A percentile compares a stretch with the other conserved stretches of the same genome.
Conservation (phyloP, 176 grass and related monocot genomes). For the Ampelocalamus luodianensis region DNA sequence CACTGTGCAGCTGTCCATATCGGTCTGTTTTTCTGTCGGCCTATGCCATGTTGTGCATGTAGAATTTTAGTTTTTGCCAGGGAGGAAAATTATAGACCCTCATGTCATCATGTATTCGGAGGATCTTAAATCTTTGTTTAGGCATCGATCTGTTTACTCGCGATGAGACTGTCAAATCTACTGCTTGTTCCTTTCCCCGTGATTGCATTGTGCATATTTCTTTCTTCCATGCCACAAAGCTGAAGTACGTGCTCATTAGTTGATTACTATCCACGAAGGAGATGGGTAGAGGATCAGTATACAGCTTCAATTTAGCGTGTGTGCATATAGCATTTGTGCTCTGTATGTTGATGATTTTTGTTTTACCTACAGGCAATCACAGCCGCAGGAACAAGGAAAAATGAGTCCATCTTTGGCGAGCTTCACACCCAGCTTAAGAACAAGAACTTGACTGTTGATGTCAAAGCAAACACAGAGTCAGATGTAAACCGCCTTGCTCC, state of each 20-base stretch:
- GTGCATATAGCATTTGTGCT: not conserved
- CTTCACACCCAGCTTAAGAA: conserved; percentile 73
- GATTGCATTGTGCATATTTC: not conserved
- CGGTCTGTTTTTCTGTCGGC: not conserved
- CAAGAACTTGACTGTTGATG: conserved; percentile 72
- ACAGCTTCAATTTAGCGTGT: not conserved
- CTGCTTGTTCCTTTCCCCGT: not conserved
- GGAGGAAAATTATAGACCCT: not conserved
- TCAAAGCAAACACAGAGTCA: conserved; percentile 78
- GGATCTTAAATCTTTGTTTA: not conserved
- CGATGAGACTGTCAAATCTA: not conserved
- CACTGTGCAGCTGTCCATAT: not conserved
- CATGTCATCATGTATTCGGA: not conserved
- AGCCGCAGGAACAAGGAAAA: conserved; percentile 60
- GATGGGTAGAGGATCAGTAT: not conserved
- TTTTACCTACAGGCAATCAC: conserved; percentile 66
- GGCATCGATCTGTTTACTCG: not conserved
- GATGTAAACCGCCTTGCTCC: conserved; percentile 50
- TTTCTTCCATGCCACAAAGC: not conserved
- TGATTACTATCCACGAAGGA: not conserved
- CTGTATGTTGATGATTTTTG: conserved; percentile 30
- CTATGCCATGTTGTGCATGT: not conserved
- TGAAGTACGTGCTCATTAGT: not conserved
- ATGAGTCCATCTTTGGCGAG: conserved; percentile 68
- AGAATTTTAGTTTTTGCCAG: not conserved